Percentiles rank a stretch among this genome's conserved stretches.
Conservation (phyloP, 2,329 filamentous ascomycete genomes). For the Epichloe coenophiala region DNA sequence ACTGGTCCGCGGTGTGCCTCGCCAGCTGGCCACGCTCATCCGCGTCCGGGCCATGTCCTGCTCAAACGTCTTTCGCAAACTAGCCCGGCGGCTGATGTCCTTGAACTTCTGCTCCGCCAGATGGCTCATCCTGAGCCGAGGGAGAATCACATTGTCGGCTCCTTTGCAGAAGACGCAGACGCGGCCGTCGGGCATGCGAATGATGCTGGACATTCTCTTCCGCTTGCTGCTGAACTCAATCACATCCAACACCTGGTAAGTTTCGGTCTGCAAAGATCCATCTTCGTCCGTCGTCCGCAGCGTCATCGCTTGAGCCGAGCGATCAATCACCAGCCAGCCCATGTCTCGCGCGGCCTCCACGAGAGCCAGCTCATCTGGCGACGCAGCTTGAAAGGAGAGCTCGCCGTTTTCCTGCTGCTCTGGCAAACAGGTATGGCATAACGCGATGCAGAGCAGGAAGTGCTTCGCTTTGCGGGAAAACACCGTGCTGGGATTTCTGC, state of each 20-base stretch:
- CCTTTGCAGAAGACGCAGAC: slow-evolving; percentile 79
- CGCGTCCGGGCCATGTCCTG: slow-evolving; percentile 23
- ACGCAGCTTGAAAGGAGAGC: slow-evolving; percentile 68
- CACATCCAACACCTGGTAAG: slow-evolving; percentile 67
- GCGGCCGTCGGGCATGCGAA: slow-evolving; percentile 67
- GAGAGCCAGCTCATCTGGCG: slow-evolving; percentile 73
- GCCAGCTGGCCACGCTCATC: slow-evolving; percentile 20
- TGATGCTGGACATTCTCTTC: slow-evolving; percentile 78
- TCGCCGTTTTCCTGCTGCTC: slow-evolving; percentile 55
- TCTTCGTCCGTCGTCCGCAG: slow-evolving; percentile 44
- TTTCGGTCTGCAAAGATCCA: slow-evolving; percentile 43
- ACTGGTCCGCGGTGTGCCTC: slow-evolving; percentile 26
- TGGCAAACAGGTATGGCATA: slow-evolving; percentile 78
- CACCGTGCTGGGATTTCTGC: slow-evolving; percentile 54
- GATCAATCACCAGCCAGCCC: slow-evolving; percentile 61
- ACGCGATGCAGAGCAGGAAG: slow-evolving; percentile 65
- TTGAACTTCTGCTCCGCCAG: slow-evolving; percentile 57
- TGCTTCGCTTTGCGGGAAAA: slow-evolving; percentile 68
- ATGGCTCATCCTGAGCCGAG: slow-evolving; percentile 53
- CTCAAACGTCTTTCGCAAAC: slow-evolving; percentile 42
- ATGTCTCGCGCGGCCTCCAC: slow-evolving; percentile 72
- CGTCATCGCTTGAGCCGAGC: slow-evolving; percentile 55
- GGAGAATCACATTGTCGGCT: slow-evolving; percentile 66
- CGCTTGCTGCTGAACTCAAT: slow-evolving; percentile 80
- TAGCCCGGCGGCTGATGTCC: slow-evolving; percentile 39